Base-by-base conservation (phyloP, 257 asterid genomes). In the Gardenia jasminoides region DNA sequence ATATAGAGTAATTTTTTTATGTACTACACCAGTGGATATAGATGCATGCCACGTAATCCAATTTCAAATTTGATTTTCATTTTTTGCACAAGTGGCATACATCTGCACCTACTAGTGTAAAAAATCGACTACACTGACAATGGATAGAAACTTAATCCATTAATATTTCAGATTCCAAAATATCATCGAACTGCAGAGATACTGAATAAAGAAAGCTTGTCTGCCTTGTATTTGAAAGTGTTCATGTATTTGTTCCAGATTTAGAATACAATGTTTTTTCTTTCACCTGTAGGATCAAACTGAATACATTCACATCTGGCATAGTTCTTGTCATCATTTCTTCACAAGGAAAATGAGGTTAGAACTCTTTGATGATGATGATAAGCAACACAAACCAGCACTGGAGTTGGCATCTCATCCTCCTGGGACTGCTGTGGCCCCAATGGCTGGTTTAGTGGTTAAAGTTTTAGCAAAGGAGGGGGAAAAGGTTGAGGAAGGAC, bases 361-460 rank as follows among this genome's bases (percentile, higher is more conserved):
- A 10, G 89, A 89, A 76, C 83, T 88, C 67, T 80, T 78, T 64
- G 90, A 86, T 61, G 79, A 77, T 52, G 94, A 87, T 24, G 97
- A 89, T 84, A 82, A 87, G n/a, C 84, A 80, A 39, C 86, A 84
- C 66, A 88, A 80, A 75, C 88, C 94, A 81, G 75, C 87, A 76
- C 59, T 74, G 52, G 90, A 89, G 78, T 78, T 82, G 20, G 82
- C 96, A 73, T 87, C 97, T 70, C 89, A 92, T 79, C 94, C 93
- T 81, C 94, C 92, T 19, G 99, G 98, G 52, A 83, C 98, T 2
- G 94, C 83, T 43, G 88, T 88, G 78, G 96, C 98, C 69, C 99
- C 99, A 3, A 95, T 95, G 99, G 92, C 99, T 68, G 98, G 99
- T 83, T 84, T 95, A 81, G 93, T 93, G 72, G 94, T 91, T 70